Percentiles rank a stretch among this genome's conserved stretches.
Conservation (phyloP, 2,329 filamentous ascomycete genomes). For the Nemania sp. region DNA sequence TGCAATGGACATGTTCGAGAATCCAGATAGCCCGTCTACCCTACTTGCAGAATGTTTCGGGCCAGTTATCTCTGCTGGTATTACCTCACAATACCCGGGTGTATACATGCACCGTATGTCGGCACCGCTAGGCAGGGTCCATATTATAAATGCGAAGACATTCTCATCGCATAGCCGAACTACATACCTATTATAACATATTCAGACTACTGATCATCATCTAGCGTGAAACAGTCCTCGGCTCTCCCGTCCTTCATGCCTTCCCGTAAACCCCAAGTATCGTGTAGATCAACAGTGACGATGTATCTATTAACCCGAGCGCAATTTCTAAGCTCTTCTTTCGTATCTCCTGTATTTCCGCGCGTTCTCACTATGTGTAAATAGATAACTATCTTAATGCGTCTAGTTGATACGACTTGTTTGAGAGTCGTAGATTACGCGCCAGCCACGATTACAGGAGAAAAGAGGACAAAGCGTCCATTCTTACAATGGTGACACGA, state of each 20-base stretch:
- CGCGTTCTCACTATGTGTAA: neutral
- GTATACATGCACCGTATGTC: neutral
- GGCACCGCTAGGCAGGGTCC: neutral
- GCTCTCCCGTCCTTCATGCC: neutral
- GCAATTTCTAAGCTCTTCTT: neutral
- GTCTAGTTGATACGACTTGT: neutral
- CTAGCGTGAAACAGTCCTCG: neutral
- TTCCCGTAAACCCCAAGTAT: neutral
- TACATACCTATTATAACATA: neutral
- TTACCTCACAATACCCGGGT: no score
- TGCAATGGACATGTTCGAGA: neutral
- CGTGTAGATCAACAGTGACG: neutral
- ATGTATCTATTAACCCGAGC: neutral
- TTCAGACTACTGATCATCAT: neutral
- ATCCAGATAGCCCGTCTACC: neutral
- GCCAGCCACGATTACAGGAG: neutral
- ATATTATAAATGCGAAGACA: slow-evolving; percentile 1
- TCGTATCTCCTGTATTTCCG: neutral
- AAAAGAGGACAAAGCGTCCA: neutral
- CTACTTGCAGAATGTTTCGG: neutral
- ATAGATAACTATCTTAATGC: neutral
- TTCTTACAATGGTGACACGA: neutral
- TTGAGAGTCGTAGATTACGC: neutral
- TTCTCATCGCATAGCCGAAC: neutral
- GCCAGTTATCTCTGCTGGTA: neutral